phyloP scores from a whole-genome alignment of 1,139 yeast species.

The Pichia sp. region DNA sequence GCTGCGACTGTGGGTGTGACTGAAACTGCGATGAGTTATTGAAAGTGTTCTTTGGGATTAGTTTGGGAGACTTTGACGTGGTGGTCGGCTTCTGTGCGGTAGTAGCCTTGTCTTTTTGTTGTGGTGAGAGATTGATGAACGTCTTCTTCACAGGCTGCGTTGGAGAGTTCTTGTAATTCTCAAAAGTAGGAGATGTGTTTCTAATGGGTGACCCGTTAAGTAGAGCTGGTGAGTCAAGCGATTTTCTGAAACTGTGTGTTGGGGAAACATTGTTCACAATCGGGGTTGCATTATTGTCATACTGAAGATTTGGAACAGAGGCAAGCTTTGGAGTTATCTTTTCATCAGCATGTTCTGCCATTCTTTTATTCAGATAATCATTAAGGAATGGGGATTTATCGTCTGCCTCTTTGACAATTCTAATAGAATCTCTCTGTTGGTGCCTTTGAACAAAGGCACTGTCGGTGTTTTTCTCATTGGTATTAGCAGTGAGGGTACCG shows the following conservation, averaged over 20 bases:
- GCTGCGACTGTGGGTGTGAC: too few species aligned
- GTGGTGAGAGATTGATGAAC: slow-evolving; percentile 4
- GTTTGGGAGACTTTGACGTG: neutral
- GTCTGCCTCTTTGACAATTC: slow-evolving; percentile 17
- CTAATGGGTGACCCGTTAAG: slow-evolving; percentile 11
- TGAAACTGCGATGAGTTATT: too few species aligned
- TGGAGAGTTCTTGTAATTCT: slow-evolving; percentile 8
- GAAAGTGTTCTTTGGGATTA: too few species aligned
- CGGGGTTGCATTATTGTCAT: neutral
- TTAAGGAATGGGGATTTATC: slow-evolving; percentile 6
- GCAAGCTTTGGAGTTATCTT: neutral
- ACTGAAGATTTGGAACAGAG: neutral
- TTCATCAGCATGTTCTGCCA: neutral
- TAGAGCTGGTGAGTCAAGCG: slow-evolving; percentile 8
- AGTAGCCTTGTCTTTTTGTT: too few species aligned
- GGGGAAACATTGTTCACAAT: neutral
- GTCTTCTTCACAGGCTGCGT: slow-evolving; percentile 3
- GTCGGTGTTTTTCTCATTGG: neutral
- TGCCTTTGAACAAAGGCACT: slow-evolving; percentile 8
- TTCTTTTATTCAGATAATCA: slow-evolving; percentile 5
- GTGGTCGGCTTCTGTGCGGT: neutral
- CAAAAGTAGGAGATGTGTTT: slow-evolving; percentile 14
- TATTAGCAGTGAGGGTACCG: neutral
- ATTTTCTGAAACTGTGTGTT: slow-evolving; percentile 2
- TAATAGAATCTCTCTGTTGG: slow-evolving; percentile 16